Evolutionary conservation across 202 grass and related monocot genomes (phyloP).

Genomic region (Alloteropsis angusta): DNA sequence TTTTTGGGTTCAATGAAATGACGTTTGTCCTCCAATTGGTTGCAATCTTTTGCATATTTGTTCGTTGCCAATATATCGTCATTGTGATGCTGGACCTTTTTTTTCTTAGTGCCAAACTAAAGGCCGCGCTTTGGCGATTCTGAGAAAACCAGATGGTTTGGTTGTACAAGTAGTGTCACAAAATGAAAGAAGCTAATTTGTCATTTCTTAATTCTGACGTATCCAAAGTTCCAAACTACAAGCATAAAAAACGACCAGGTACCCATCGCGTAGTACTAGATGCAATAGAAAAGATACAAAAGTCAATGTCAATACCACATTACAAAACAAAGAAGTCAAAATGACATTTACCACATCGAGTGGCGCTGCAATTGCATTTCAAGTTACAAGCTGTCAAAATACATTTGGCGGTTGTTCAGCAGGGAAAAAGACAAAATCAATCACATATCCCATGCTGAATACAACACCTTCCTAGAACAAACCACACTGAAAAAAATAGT

Average conservation of each 20-base stretch:
- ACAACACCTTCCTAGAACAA: constrained; percentile 38
- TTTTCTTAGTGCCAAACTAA: neutral
- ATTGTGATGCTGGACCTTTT: neutral
- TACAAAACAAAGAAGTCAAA: neutral
- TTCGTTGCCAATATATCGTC: neutral
- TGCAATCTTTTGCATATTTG: neutral
- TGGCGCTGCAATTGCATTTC: constrained; percentile 2
- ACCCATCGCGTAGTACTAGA: neutral
- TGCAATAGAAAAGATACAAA: neutral
- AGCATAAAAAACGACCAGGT: neutral
- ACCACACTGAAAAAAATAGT: constrained; percentile 39
- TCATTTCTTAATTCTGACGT: neutral
- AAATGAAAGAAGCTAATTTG: neutral
- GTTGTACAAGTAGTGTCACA: neutral
- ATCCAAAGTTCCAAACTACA: neutral
- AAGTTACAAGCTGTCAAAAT: constrained; percentile 12
- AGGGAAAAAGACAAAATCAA: constrained; percentile 20
- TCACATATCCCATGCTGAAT: constrained; percentile 28
- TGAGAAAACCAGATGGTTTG: neutral
- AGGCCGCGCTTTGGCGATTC: neutral
- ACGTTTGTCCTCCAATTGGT: neutral
- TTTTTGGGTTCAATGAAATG: neutral
- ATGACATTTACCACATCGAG: neutral
- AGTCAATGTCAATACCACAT: neutral
- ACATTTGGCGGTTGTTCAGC: neutral